Evolutionary conservation across 768 basidiomycete species (phyloP).

Genomic region (Rhodocollybia butyracea): DNA sequence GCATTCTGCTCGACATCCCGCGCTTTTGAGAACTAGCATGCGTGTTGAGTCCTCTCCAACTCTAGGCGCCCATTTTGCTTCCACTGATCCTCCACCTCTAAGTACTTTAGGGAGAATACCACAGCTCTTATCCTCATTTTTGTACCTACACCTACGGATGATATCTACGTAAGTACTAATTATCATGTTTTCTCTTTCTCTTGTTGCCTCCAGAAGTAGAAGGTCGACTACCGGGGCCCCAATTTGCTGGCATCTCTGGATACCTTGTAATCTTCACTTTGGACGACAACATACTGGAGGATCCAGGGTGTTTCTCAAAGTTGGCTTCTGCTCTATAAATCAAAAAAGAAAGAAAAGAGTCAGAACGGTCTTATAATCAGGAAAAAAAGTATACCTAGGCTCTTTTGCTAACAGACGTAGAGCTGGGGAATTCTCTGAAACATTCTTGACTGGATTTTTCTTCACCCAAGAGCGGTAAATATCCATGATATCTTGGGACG

Average conservation of each 20-base stretch:
- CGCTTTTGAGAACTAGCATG: too few relatives aligned
- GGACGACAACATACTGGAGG: slow-evolving; percentile 53
- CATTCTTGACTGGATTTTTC: slow-evolving; percentile 77
- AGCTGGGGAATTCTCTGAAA: slow-evolving; percentile 72
- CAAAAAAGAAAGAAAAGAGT: too few relatives aligned
- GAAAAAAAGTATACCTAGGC: too few relatives aligned
- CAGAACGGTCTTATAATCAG: too few relatives aligned
- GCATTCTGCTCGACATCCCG: too few relatives aligned
- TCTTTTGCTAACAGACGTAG: slow-evolving; percentile 64
- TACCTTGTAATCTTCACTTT: slow-evolving; percentile 82
- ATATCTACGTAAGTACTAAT: too few relatives aligned
- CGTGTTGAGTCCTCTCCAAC: too few relatives aligned
- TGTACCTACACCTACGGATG: not conserved
- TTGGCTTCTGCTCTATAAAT: slow-evolving; percentile 55
- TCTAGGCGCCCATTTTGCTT: too few relatives aligned
- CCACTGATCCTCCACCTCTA: too few relatives aligned
- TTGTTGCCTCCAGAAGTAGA: slow-evolving; percentile 25
- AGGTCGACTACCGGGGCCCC: slow-evolving; percentile 85
- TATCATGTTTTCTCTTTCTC: slow-evolving; percentile 13
- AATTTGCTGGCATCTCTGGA: slow-evolving; percentile 90
- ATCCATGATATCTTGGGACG: slow-evolving; percentile 69
- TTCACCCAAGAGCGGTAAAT: slow-evolving; percentile 86
- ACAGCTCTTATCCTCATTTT: slow-evolving; percentile 4
- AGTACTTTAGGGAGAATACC: too few relatives aligned
- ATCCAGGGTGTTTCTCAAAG: slow-evolving; percentile 71